phyloP scores from a whole-genome alignment of 2,329 filamentous ascomycete species.

The Ilyonectria mors-panacis region DNA sequence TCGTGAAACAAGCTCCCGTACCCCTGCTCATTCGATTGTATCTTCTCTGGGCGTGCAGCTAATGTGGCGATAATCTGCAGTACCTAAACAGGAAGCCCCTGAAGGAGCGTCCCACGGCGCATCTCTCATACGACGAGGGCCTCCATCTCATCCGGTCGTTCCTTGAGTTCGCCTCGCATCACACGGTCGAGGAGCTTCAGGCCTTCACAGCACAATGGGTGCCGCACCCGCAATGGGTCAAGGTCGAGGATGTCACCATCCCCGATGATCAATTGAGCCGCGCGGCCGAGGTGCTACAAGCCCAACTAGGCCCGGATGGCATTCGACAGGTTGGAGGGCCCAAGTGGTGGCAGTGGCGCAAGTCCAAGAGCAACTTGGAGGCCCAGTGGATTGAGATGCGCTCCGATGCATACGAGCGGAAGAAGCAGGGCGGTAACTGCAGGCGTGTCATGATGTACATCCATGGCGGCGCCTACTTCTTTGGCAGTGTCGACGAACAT shows the following conservation, averaged over 20 bases:
- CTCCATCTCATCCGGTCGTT: conserved; percentile 90
- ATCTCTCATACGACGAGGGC: conserved; percentile 95
- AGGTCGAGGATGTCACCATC: conserved; percentile 79
- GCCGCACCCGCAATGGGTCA: conserved; percentile 90
- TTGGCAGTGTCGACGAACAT: conserved; percentile 95
- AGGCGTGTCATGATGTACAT: conserved; percentile 92
- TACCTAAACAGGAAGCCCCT: conserved; percentile 86
- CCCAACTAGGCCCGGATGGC: conserved; percentile 84
- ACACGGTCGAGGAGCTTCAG: conserved; percentile 94
- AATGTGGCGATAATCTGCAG: conserved; percentile 58
- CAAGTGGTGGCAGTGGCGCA: conserved; percentile 92
- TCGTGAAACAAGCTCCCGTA: neutral
- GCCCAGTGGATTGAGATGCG: conserved; percentile 99
- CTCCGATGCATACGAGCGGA: conserved; percentile 78
- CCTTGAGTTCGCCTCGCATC: conserved; percentile 85
- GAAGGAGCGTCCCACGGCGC: conserved; percentile 85
- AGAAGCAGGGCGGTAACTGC: conserved; percentile 70
- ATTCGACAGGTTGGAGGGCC: conserved; percentile 83
- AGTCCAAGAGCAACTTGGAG: conserved; percentile 74
- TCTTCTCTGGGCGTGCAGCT: conserved; percentile 18
- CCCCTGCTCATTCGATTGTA: neutral
- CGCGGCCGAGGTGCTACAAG: conserved; percentile 77
- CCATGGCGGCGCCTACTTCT: conserved; percentile 95
- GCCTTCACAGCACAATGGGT: conserved; percentile 94
- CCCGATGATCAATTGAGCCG: conserved; percentile 73